phyloP scores from a whole-genome alignment of 768 basidiomycete genomes.

The Russula virescens region DNA sequence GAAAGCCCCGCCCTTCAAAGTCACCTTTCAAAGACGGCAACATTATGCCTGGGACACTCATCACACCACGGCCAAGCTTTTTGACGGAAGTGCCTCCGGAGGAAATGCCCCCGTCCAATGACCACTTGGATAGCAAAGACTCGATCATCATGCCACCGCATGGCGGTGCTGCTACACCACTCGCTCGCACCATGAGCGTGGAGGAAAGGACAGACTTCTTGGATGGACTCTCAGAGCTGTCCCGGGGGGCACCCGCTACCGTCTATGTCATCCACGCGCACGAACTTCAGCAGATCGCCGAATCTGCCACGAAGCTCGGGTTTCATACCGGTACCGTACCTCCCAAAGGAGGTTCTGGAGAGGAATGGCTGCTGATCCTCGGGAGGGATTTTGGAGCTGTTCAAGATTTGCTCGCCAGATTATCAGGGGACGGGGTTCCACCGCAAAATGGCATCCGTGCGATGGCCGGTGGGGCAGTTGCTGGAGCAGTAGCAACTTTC shows the following conservation, averaged over 20 bases:
- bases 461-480: conserved; percentile 20
- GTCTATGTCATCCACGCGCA: conserved; percentile 18
- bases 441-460: conserved; percentile 12
- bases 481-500: conserved; percentile 24
- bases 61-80: conserved; percentile 16
- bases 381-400: conserved; percentile 21
- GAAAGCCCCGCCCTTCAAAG: background rate
- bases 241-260: conserved; percentile 18
- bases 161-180: background rate
- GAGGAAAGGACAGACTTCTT: conserved; percentile 21
- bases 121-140: conserved; percentile 6
- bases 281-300: conserved; percentile 13
- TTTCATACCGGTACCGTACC: conserved; percentile 18
- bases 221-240: conserved; percentile 18
- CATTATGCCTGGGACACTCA: conserved; percentile 24
- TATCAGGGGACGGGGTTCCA: conserved; percentile 6
- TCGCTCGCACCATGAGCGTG: conserved; percentile 21
- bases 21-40: conserved; percentile 13
- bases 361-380: conserved; percentile 21
- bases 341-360: conserved; percentile 3
- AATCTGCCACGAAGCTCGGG: conserved; percentile 19
- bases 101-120: background rate
- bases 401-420: conserved; percentile 8
- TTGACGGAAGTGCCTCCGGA: background rate
- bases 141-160: background rate